Evolutionary conservation across 2,329 filamentous ascomycete species (phyloP), one percentile per base, ranked within the genome.

Genomic region (Fusarium pseudonygamai): DNA sequence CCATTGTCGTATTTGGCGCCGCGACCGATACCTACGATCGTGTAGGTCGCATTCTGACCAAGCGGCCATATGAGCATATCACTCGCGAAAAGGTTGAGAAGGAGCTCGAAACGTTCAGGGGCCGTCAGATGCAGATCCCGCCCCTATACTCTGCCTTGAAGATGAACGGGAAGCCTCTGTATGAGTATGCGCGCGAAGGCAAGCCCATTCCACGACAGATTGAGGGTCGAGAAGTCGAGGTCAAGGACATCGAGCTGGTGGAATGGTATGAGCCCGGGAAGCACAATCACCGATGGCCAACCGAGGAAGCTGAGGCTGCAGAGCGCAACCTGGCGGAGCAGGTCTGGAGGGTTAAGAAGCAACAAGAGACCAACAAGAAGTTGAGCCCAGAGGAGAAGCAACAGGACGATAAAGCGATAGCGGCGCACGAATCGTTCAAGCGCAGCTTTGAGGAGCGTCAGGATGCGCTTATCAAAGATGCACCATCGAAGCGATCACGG

Each of bases 141-240:
- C 96, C 96, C 11, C 89, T 99, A 26, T 99, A 95, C 83, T 97
- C 94, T 36, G 96, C 96, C 15, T 86, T 98, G 70, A 95, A 96
- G 82, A 94, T 98, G 82, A 90, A 98, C 75, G 96, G 96, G 5
- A 98, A 98, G 85, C 93, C 94, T 39, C 87, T 98, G 55, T 99
- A 99, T 81, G 95, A 99, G 83, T 98, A 98, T 82, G 96, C 96
- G 26, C 89, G 96, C 55, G 94, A 95, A 80, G 96, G 96, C 22
- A 94, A 93, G 79, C 90, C 93, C 40, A 92, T 97, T 22, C 96
- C 96, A 0, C 87, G 92, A 63, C 93, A 97, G 80, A 96, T 99
- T 67, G 87, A 95, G 80, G 90, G 93, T 60, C 86, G 96, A 64
- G 89, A 93, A 5, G 93, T 98, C 43, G 91, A 94, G 59, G 93